Base-by-base conservation (phyloP, 805 yeast genomes). In the Hanseniaspora valbyensis region DNA sequence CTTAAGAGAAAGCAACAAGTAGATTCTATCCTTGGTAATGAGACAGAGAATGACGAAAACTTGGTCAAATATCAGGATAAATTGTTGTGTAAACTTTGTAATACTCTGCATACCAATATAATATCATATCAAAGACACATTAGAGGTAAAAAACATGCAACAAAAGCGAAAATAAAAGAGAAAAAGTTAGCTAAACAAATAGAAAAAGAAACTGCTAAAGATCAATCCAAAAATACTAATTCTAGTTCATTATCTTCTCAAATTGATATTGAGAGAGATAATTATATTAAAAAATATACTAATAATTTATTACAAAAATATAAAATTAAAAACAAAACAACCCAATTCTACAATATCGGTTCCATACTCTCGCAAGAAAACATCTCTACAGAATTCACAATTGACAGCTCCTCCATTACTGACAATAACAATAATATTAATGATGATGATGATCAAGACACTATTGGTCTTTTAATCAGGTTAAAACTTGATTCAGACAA, bases 111-210 rank as follows among this genome's bases (percentile, higher is more conserved):
- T 18, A 36, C 36, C 3, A 48, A 48, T n/a, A 28, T 48, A 8
- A 48, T 42, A 13, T 48, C 51, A 2, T 48, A 40, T 16, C 36
- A 48, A 33, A 39, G 51, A 40, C 51, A 48, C 13, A 33, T 48
- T 13, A 39, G 42, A 3, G 51, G 51, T 32, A 48, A 48, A 32
- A 48, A 48, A 32, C 51, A 48, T 40, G 8, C 12, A 18, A 24
- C 32, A 3, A 48, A 48, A 22, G 40, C 22, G n/a, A 48, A 48
- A 14, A 8, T 32, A 1, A 32, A 19, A 8, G 29, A 44, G 14
- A 37, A 24, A 16, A 44, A 25, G 21, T 8, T 28, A 26, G 16
- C 9, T 16, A 26, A n/a, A 19, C 10, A 14, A 25, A 18, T 6
- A 33, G 24, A 19, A 44, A 24, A 24, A 34, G 13, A 34, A 34